Evolutionary conservation across 1,139 yeast genomes (phyloP), one percentile per base, ranked within the genome.

Genomic region (Yamadazyma epiphylla): DNA sequence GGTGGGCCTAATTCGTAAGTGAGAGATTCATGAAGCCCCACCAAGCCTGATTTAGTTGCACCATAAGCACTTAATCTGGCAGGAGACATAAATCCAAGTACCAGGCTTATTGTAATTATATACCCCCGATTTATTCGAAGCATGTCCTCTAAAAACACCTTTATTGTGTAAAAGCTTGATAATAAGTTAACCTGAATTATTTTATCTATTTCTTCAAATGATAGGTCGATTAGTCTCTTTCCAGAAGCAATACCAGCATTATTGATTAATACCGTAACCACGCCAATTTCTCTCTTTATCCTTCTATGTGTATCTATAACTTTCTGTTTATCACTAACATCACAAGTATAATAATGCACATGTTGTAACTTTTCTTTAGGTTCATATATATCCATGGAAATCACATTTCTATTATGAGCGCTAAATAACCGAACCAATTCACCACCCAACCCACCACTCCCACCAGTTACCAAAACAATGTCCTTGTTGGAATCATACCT

Each of bases 1-100:
- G 80, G 80, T 0, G 73, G 63, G 0, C 80, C 80, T 22, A 86
- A 51, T 49, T 85, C 94, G 42, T 77, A 76, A 0, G 87, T 77
- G 24, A 89, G 60, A 1, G 91, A 79, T 49, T 86, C 95, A 51
- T 89, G 96, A 27, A 88, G 59, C 0, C 94, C 88, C 31, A 89
- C 72, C 19, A 86, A 55, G 0, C 95, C 96, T 0, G 95, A 81
- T 53, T 89, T 89, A 6, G 94, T 75, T 0, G 96, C 95, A 0
- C 96, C 95, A 47, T 89, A 89, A 0, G 85, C 85, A 42, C 84
- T 74, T 33, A 86, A 62, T 20, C 80, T 63, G 5, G 95, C 91
- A 0, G 96, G 96, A 0, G 94, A 74, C 66, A 84, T 69, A 40
- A 82, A 80, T 0, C 96, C 96, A 33, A 89, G 62, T 0, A 86